These are phyloP conservation scores for Populus nigra DNA, from an alignment of 345 rosid species.

Conservation along the genomic window DNA sequence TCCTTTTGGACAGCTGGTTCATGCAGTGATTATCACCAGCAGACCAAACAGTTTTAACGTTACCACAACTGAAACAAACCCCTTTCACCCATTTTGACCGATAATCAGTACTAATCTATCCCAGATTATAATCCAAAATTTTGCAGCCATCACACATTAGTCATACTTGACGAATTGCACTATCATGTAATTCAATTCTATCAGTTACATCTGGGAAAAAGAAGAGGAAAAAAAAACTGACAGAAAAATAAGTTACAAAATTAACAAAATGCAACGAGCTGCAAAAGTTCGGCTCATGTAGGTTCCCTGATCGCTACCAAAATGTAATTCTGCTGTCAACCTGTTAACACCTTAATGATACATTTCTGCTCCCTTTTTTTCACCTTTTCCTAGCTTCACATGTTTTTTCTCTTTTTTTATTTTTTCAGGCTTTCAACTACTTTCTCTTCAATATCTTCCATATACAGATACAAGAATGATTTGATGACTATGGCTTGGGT, in stretches of 20 bases:
- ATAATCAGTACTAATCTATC: not conserved
- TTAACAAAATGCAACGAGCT: constrained; percentile 34
- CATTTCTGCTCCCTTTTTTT: constrained; percentile 32
- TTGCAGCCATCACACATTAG: not conserved
- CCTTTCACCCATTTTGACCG: not conserved
- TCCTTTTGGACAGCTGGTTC: not conserved
- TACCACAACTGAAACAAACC: too few relatives aligned
- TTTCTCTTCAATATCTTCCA: constrained; percentile 46
- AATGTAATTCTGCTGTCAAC: constrained; percentile 37
- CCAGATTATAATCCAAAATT: not conserved
- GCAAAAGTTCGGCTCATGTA: constrained; percentile 30
- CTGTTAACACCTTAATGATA: constrained; percentile 38
- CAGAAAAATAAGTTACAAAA: constrained; percentile 45
- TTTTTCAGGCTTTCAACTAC: constrained; percentile 35
- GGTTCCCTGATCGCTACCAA: constrained; percentile 36
- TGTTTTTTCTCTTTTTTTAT: not conserved
- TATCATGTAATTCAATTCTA: constrained; percentile 52
- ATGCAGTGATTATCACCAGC: not conserved
- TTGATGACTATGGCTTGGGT: constrained; percentile 22
- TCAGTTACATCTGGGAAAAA: constrained; percentile 53
- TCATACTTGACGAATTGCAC: constrained; percentile 30
- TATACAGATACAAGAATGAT: constrained; percentile 60
- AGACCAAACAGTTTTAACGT: not conserved
- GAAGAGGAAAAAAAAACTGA: constrained; percentile 22
- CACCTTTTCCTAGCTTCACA: constrained; percentile 12